phyloP scores from a whole-genome alignment of 345 rosid genomes.

The Combretum micranthum region DNA sequence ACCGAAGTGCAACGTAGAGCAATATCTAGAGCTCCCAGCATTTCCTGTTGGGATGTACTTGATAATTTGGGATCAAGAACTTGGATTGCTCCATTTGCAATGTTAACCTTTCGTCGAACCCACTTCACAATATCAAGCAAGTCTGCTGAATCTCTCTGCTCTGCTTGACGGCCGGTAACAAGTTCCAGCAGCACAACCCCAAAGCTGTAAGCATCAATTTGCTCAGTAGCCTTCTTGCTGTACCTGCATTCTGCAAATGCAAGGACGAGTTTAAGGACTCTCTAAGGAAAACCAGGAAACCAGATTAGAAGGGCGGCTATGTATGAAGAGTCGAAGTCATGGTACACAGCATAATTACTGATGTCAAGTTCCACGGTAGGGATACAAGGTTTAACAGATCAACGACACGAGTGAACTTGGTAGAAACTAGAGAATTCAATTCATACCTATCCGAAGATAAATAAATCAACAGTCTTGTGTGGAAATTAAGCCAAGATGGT shows the following conservation, averaged over 20 bases:
- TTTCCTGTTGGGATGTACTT: slow-evolving; percentile 35
- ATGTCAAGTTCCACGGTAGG: too few relatives aligned
- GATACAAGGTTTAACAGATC: too few relatives aligned
- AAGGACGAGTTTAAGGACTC: neutral
- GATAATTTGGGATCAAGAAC: slow-evolving; percentile 69
- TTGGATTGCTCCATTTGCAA: slow-evolving; percentile 55
- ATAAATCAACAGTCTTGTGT: too few relatives aligned
- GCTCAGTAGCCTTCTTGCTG: slow-evolving; percentile 73
- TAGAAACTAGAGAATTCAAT: too few relatives aligned
- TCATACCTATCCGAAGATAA: too few relatives aligned
- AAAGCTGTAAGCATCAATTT: slow-evolving; percentile 82
- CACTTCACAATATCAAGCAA: slow-evolving; percentile 69
- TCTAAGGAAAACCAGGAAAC: too few relatives aligned
- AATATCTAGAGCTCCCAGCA: slow-evolving; percentile 66
- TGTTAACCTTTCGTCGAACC: slow-evolving; percentile 87
- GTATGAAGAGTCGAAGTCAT: too few relatives aligned
- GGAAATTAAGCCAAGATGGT: too few relatives aligned
- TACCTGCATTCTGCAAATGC: slow-evolving; percentile 58
- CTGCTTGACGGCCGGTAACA: slow-evolving; percentile 64
- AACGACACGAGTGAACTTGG: too few relatives aligned
- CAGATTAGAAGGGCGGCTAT: too few relatives aligned
- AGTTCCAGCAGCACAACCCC: slow-evolving; percentile 87
- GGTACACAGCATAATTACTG: too few relatives aligned
- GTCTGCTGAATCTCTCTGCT: slow-evolving; percentile 33
- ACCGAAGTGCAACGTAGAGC: slow-evolving; percentile 74